These are phyloP conservation scores for Syzygium malaccense DNA, from an alignment of 441 rosid species.

Conservation along the genomic window DNA sequence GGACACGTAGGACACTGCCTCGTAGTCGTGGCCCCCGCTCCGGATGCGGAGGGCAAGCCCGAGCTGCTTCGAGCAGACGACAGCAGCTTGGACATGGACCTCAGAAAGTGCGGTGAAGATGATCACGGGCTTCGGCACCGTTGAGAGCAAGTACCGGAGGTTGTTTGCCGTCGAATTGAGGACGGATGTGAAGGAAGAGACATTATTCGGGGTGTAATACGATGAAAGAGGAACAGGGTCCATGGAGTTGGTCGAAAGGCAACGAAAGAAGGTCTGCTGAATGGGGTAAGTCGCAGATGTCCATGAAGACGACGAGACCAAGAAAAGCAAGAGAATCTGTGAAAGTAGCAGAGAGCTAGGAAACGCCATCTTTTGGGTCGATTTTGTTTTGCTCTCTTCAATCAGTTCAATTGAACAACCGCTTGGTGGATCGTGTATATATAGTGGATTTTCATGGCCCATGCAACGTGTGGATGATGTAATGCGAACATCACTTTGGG, in stretches of 20 bases:
- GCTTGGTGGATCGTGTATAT: neutral
- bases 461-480: neutral
- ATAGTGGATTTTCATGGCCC: neutral
- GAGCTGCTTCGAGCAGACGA: neutral
- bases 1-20: constrained; percentile 5
- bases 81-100: neutral
- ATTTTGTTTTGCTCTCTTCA: neutral
- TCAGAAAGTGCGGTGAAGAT: neutral
- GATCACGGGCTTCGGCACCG: neutral
- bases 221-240: neutral
- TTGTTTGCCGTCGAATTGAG: constrained; percentile 2
- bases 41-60: neutral
- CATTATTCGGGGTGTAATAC: neutral
- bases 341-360: neutral
- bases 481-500: neutral
- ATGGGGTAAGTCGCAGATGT: neutral
- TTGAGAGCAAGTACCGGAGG: neutral
- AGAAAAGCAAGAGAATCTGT: neutral
- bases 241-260: neutral
- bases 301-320: neutral
- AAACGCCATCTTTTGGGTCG: neutral
- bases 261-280: neutral
- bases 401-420: neutral
- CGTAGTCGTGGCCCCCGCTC: constrained; percentile 7
- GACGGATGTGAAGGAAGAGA: neutral